phyloP scores from a whole-genome alignment of 2,329 filamentous ascomycete species.

The Talaromyces amestolkiae region DNA sequence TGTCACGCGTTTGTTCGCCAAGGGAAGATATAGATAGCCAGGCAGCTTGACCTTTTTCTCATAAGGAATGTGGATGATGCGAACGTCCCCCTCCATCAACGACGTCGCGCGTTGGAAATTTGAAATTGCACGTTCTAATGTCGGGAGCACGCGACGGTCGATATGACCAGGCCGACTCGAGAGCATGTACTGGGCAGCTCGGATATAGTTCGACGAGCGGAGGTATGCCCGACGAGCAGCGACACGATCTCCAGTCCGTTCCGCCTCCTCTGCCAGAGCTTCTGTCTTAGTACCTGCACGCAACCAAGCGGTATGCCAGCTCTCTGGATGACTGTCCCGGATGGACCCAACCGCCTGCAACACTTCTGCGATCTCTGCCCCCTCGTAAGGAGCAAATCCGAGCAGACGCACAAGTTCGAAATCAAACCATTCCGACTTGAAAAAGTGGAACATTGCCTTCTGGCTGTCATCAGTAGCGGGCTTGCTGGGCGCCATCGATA shows the following conservation, averaged over 20 bases:
- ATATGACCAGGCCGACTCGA: no score
- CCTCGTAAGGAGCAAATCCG: neutral
- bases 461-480: no score
- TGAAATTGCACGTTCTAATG: neutral
- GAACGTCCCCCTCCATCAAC: conserved; percentile 26
- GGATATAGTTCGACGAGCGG: neutral
- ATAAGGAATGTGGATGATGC: conserved; percentile 40
- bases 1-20: conserved; percentile 21
- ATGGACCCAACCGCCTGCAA: no score
- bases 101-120: neutral
- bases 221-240: neutral
- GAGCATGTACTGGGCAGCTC: neutral
- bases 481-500: no score
- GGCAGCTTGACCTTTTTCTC: conserved; percentile 33
- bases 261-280: neutral
- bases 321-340: no score
- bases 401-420: neutral
- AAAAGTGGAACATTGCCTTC: neutral
- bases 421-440: neutral
- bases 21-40: conserved; percentile 40
- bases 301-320: neutral
- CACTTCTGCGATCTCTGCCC: no score
- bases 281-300: neutral
- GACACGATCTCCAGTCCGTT: neutral
- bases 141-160: neutral